phyloP scores from a whole-genome alignment of 2,329 filamentous ascomycete genomes.

The Thelonectria blattea region DNA sequence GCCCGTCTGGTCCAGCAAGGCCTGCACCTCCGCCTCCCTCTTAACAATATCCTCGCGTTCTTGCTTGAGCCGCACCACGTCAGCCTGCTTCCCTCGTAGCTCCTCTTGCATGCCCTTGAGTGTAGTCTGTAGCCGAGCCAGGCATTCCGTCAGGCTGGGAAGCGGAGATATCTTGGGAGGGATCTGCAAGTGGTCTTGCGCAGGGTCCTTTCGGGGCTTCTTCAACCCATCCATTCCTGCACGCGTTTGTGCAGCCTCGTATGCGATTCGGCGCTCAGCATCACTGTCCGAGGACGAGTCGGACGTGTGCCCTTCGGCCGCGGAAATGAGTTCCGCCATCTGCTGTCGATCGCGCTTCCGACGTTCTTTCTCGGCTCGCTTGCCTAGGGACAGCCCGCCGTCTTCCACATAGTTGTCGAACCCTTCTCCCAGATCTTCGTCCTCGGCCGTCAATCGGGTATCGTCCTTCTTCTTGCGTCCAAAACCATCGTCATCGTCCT shows the following conservation, averaged over 20 bases:
- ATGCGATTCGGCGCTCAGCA: constrained; percentile 76
- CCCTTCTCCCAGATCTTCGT: constrained; percentile 91
- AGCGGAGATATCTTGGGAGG: constrained; percentile 79
- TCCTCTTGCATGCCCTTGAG: constrained; percentile 68
- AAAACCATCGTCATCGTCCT: constrained; percentile 58
- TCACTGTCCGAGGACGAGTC: constrained; percentile 73
- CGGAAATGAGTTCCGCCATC: constrained; percentile 83
- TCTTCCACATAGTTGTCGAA: constrained; percentile 93
- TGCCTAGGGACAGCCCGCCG: constrained; percentile 77
- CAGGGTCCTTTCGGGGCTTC: constrained; percentile 47
- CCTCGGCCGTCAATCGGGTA: constrained; percentile 79
- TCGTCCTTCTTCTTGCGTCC: constrained; percentile 66
- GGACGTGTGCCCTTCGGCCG: constrained; percentile 72
- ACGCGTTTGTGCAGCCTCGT: constrained; percentile 84
- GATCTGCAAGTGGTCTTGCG: constrained; percentile 56
- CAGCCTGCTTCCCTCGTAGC: constrained; percentile 63
- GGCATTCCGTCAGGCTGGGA: constrained; percentile 72
- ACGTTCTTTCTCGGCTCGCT: constrained; percentile 77
- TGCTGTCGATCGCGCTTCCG: constrained; percentile 70
- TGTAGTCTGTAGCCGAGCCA: constrained; percentile 67
- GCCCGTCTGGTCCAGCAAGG: constrained; percentile 79
- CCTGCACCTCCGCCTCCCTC: constrained; percentile 81
- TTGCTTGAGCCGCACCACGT: constrained; percentile 69
- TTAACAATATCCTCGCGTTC: constrained; percentile 72
- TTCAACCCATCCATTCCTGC: constrained; percentile 81